phyloP scores from a whole-genome alignment of 306 rosid genomes.

The Castanopsis chinensis region DNA sequence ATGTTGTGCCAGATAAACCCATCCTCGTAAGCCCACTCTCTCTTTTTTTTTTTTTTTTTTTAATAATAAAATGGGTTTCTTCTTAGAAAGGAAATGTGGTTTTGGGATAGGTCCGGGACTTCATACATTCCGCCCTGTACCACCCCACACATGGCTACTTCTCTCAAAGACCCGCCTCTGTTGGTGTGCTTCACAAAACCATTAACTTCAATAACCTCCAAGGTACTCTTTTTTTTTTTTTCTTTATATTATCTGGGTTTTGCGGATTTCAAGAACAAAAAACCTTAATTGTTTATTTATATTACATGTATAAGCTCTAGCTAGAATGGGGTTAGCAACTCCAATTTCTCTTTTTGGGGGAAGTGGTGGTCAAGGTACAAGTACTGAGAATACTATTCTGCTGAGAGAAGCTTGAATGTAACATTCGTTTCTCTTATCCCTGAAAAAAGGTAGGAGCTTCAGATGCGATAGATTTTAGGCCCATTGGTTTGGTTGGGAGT shows the following conservation, averaged over 20 bases:
- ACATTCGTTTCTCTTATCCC: no score
- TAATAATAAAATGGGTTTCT: conserved; percentile 6
- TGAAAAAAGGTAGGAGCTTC: no score
- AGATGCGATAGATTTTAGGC: no score
- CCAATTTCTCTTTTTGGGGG: no score
- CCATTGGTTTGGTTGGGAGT: no score
- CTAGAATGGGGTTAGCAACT: no score
- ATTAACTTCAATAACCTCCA: conserved; percentile 72
- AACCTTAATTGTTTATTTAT: no score
- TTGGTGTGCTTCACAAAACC: conserved; percentile 66
- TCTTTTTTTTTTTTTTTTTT: neutral
- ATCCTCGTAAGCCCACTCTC: conserved; percentile 54
- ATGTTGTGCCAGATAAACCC: conserved; percentile 73
- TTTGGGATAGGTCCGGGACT: conserved; percentile 78
- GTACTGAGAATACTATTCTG: no score
- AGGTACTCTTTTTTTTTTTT: conserved; percentile 47
- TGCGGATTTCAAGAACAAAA: no score
- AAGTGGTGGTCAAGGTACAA: no score
- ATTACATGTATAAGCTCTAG: no score
- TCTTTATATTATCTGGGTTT: neutral
- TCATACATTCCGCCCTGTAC: conserved; percentile 84
- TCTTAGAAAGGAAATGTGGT: neutral
- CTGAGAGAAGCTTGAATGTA: no score
- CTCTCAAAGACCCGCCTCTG: conserved; percentile 68
- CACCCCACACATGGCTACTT: conserved; percentile 83